Evolutionary conservation across 768 basidiomycete genomes (phyloP), one percentile per base, ranked within the genome.

Genomic region (Lepiota venenata): DNA sequence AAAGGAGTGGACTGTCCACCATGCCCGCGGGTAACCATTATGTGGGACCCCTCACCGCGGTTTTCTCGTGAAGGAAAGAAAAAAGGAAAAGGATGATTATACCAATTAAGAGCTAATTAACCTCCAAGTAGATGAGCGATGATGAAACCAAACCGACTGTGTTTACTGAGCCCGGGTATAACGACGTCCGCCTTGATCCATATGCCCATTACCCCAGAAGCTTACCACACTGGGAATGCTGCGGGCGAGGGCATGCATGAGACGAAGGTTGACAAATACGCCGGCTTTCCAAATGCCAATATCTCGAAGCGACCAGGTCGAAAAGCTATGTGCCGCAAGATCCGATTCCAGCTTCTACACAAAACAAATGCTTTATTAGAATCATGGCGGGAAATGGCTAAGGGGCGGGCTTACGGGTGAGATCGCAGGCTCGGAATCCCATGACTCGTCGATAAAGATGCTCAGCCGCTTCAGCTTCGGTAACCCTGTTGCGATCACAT

Each of bases 271-370:
- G 27, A 71, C 27, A 25, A 64, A 61, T 7, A 59, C 55, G 3
- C 70, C 74, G 18, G 68, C 66, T 41, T 69, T 65, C 69, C 70
- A 74, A 15, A 77, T 62, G 8, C 66, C 68, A 18, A 77, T 58
- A 53, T 74, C 70, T 43, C 64, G 58, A 14, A 75, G 61, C 14
- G 66, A 65, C 73, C 75, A 77, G 29, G 66, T 42, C 5, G 25
- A 35, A 58, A 71, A 74, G 29, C 35, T 50, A 2, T 70, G 69
- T 6, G 55, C 51, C 39, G 61, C 58, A 44, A 76, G 58, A 4
- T 66, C 66, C 15, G 56, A 44, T 10, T 55, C 54, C 54, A 73
- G 67, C 12, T 57, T 57, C 64, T 70, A 49, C 14, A 51, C 52
- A 38, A 32, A 58, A 45, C 39, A 14, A 48, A 16, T 29, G 7